These are phyloP conservation scores for Fusarium floridanum DNA, from an alignment of 2,329 filamentous ascomycete species.

Conservation along the genomic window DNA sequence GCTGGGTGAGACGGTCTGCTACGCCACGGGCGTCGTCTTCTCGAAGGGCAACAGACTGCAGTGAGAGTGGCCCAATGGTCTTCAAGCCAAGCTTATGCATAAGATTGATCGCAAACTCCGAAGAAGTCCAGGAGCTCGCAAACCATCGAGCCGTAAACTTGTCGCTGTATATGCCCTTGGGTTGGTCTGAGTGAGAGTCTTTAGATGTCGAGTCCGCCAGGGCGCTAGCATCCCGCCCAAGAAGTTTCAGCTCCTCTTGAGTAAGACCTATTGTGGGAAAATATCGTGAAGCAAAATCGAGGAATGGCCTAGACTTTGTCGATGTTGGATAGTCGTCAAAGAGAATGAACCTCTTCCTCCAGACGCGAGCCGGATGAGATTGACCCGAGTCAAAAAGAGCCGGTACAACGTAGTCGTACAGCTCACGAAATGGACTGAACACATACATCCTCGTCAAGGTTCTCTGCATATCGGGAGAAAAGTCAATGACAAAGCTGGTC, in stretches of 20 bases:
- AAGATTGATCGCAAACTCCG: conserved; percentile 78
- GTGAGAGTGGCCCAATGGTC: conserved; percentile 78
- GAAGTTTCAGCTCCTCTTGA: conserved; percentile 51
- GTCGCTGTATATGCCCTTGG: conserved; percentile 47
- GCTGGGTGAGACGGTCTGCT: conserved; percentile 68
- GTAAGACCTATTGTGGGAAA: conserved; percentile 56
- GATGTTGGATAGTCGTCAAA: conserved; percentile 59
- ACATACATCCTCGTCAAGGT: conserved; percentile 61
- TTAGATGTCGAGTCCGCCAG: background rate
- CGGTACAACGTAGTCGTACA: conserved; percentile 67
- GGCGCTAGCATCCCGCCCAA: conserved; percentile 14
- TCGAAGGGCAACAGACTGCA: conserved; percentile 82
- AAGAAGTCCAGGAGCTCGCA: conserved; percentile 76
- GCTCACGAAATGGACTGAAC: conserved; percentile 55
- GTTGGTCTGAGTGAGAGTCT: background rate
- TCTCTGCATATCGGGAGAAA: conserved; percentile 53
- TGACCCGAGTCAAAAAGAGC: conserved; percentile 62
- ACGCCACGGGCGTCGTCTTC: conserved; percentile 69
- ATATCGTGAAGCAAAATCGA: conserved; percentile 62
- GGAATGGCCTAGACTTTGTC: conserved; percentile 59
- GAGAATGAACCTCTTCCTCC: conserved; percentile 59
- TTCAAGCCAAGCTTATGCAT: conserved; percentile 78
- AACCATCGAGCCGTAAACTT: conserved; percentile 85
- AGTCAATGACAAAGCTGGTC: conserved; percentile 57
- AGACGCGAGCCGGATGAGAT: conserved; percentile 58